Evolutionary conservation across 176 grass and related monocot genomes (phyloP), one percentile per base, ranked within the genome.

Genomic region (Alloteropsis semialata): DNA sequence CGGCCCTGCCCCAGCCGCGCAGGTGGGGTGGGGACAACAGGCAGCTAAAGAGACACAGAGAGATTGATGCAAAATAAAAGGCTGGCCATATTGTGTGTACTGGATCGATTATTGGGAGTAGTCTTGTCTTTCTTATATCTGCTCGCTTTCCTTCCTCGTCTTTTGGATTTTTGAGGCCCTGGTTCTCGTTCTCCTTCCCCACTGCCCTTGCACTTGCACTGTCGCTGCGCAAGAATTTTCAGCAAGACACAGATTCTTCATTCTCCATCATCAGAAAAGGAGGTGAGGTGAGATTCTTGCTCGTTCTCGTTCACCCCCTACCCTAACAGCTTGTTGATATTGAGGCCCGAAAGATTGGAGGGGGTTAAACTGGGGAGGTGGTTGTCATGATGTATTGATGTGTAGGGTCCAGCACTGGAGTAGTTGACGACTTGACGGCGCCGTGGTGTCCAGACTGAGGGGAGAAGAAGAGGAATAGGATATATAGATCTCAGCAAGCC

Each of bases 401-500:
- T 55, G 74, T 78, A 86, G 88, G 88, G 74, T 86, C 88, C 88
- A 86, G 32, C 79, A 36, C 58, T 55, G 58, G 66, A 39, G 74
- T 86, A 24, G 79, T 50, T 83, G 79, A 90, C 81, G 84, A 46
- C 68, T 43, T 43, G 22, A 24, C 65, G 65, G 38, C 22, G 38
- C 50, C 32, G 79, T 55, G 66, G 38, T 72, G 49, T 85, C 63
- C 69, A 86, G 48, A 27, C 22, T 74, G 65, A 53, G 11, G 36
- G 22, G 42, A 28, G 69, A 30, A 65, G 57, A 55, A 27, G 58
- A 67, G 71, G 71, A 58, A 67, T 25, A 80, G 7, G 50, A 66
- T 72, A 66, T 72, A 82, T 28, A 90, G 79, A 82, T 90, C 79
- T 53, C 58, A 61, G 71, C 46, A 18, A 50, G 38, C 32, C 25